Percentiles rank a stretch among this genome's conserved stretches.
Evolutionary conservation across 768 basidiomycete genomes (phyloP).

Genomic region (Phlegmacium glaucopus): DNA sequence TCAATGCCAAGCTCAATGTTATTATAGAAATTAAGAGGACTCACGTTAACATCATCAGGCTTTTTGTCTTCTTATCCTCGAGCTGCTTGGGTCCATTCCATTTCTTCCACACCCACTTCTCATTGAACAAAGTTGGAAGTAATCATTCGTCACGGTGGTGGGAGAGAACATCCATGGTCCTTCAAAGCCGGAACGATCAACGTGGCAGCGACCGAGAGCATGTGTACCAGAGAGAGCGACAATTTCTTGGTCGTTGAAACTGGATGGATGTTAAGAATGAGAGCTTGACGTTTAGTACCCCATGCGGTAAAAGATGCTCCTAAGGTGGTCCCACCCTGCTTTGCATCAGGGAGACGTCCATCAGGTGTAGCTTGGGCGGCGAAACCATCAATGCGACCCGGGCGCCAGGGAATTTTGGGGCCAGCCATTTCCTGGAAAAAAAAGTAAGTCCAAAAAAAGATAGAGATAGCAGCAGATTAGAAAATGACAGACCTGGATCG

Average conservation of each 20-base stretch:
- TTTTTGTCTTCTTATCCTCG: constrained; percentile 84
- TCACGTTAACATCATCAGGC: constrained; percentile 95
- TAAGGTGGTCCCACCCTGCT: constrained; percentile 81
- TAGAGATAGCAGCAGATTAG: background rate
- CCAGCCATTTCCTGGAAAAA: constrained; percentile 79
- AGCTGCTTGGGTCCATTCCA: constrained; percentile 94
- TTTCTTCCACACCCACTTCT: constrained; percentile 96
- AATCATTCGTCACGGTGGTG: constrained; percentile 83
- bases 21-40: constrained; percentile 24
- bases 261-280: constrained; percentile 11
- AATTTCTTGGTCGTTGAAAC: constrained; percentile 96
- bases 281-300: constrained; percentile 37
- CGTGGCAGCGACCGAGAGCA: constrained; percentile 93
- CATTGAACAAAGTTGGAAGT: constrained; percentile 82
- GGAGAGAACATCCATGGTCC: constrained; percentile 96
- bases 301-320: constrained; percentile 91
- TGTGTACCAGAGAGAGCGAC: constrained; percentile 94
- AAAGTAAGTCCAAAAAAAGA: background rate
- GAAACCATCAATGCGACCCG: constrained; percentile 88
- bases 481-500: constrained; percentile 54
- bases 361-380: constrained; percentile 75
- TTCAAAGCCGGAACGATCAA: constrained; percentile 69
- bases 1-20: too few relatives aligned
- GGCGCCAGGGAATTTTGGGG: constrained; percentile 90
- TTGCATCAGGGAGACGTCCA: constrained; percentile 85